phyloP scores from a whole-genome alignment of 2,329 filamentous ascomycete genomes.

The Ophiocordyceps sinensis region DNA sequence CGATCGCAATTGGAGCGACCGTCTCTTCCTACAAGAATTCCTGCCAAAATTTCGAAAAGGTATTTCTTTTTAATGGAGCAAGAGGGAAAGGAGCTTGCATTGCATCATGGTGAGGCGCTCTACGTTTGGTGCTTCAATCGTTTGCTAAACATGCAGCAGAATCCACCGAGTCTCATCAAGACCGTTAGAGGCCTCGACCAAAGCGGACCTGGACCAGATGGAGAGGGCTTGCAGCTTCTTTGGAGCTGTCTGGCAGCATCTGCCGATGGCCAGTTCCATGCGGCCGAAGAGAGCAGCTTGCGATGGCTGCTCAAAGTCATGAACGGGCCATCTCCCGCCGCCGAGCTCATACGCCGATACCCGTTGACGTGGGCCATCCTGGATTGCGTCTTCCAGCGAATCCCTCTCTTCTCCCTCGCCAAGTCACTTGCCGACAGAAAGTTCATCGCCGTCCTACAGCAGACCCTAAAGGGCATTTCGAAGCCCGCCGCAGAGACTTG shows the following conservation, averaged over 20 bases:
- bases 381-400: constrained; percentile 42
- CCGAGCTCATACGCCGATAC: constrained; percentile 39
- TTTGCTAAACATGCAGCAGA: constrained; percentile 7
- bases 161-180: constrained; percentile 29
- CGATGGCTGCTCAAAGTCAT: constrained; percentile 51
- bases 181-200: constrained; percentile 42
- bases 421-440: constrained; percentile 56
- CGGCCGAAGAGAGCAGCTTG: constrained; percentile 42
- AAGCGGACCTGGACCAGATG: constrained; percentile 25
- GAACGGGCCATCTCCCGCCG: constrained; percentile 29
- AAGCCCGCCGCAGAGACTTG: constrained; percentile 12
- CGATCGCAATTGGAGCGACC: too few species aligned
- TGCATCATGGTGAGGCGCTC: not conserved
- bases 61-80: too few species aligned
- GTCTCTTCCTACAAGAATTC: too few species aligned
- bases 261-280: constrained; percentile 28
- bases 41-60: too few species aligned
- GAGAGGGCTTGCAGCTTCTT: constrained; percentile 32
- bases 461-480: constrained; percentile 46
- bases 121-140: not conserved
- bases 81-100: too few species aligned
- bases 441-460: constrained; percentile 52
- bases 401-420: constrained; percentile 55
- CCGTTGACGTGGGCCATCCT: constrained; percentile 49
- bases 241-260: constrained; percentile 33